A percentile compares a stretch with the other conserved stretches of the same genome.
These are phyloP conservation scores for Melanopsichium pennsylvanicum DNA, from an alignment of 1,284 basidiomycete species.

Conservation along the genomic window DNA sequence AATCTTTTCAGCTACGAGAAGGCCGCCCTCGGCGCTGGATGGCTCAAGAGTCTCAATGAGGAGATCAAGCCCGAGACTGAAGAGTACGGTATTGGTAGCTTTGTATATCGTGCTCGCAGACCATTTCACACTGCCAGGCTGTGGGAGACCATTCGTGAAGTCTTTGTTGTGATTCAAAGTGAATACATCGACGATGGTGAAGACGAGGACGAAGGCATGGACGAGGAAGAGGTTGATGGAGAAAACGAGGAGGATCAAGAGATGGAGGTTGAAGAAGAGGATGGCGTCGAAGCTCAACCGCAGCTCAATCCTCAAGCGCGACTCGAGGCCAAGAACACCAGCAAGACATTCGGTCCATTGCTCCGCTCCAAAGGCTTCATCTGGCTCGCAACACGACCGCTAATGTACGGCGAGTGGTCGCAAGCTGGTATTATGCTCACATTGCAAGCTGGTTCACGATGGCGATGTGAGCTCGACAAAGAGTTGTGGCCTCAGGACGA, in stretches of 20 bases:
- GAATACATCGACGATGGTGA: slow-evolving; percentile 65
- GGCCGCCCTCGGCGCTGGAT: slow-evolving; percentile 68
- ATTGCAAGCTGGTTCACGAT: slow-evolving; percentile 66
- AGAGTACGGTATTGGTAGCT: slow-evolving; percentile 60
- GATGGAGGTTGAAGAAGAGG: slow-evolving; percentile 48
- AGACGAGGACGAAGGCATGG: slow-evolving; percentile 32
- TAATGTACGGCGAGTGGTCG: slow-evolving; percentile 68
- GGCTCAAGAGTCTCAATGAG: slow-evolving; percentile 68
- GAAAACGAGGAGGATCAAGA: slow-evolving; percentile 15
- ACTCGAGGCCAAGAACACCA: slow-evolving; percentile 66
- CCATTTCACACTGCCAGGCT: slow-evolving; percentile 69
- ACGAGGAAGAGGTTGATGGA: slow-evolving; percentile 12
- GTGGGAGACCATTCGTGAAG: slow-evolving; percentile 67
- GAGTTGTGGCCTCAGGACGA: slow-evolving; percentile 67
- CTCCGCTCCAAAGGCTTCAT: slow-evolving; percentile 69
- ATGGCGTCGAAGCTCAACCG: slow-evolving; percentile 61
- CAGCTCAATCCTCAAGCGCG: slow-evolving; percentile 67
- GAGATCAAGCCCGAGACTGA: slow-evolving; percentile 68
- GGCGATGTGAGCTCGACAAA: slow-evolving; percentile 67
- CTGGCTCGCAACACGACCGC: slow-evolving; percentile 65
- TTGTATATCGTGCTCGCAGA: slow-evolving; percentile 57
- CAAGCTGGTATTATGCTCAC: slow-evolving; percentile 68
- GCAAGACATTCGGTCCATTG: slow-evolving; percentile 65
- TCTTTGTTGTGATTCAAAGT: slow-evolving; percentile 67
- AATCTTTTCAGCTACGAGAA: slow-evolving; percentile 67